These are phyloP conservation scores for Microcos paniculata DNA, from an alignment of 345 rosid species.

Conservation along the genomic window DNA sequence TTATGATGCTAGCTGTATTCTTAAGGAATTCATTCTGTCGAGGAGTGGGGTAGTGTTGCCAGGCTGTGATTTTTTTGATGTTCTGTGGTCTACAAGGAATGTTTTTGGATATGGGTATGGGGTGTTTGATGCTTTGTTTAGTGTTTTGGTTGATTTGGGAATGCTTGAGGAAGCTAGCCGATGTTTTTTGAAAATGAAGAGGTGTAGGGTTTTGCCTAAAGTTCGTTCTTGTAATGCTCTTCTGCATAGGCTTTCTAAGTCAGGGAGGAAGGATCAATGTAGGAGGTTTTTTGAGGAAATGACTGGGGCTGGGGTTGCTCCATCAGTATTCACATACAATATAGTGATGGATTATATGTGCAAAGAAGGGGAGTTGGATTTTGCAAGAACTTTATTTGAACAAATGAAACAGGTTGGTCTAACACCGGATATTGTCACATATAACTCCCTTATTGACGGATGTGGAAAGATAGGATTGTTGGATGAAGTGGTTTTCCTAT, in stretches of 20 bases:
- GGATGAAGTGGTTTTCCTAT: conserved; percentile 40
- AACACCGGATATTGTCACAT: conserved; percentile 65
- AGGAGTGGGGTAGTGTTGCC: conserved; percentile 15
- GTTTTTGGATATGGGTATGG: conserved; percentile 54
- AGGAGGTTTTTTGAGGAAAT: conserved; percentile 52
- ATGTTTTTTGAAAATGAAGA: conserved; percentile 60
- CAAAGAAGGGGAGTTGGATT: conserved; percentile 57
- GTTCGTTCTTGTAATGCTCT: conserved; percentile 64
- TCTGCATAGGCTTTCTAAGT: conserved; percentile 46
- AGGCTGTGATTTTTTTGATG: conserved; percentile 52
- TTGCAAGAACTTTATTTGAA: conserved; percentile 47
- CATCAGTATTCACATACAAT: conserved; percentile 58
- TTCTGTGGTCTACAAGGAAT: conserved; percentile 65
- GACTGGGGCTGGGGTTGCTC: conserved; percentile 48
- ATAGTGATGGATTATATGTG: conserved; percentile 66
- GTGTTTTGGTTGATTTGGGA: conserved; percentile 59
- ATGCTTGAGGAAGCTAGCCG: conserved; percentile 55
- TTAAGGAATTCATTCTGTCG: conserved; percentile 48
- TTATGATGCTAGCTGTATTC: conserved; percentile 43
- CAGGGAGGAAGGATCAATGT: conserved; percentile 29
- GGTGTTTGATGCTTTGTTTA: conserved; percentile 75
- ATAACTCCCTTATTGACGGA: conserved; percentile 71
- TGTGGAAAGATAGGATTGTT: conserved; percentile 57
- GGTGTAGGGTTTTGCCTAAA: conserved; percentile 57
- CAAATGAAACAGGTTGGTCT: conserved; percentile 57